Evolutionary conservation across 108 stramenopile species (phyloP).

Genomic region (Aurantiochytrium sp.): DNA sequence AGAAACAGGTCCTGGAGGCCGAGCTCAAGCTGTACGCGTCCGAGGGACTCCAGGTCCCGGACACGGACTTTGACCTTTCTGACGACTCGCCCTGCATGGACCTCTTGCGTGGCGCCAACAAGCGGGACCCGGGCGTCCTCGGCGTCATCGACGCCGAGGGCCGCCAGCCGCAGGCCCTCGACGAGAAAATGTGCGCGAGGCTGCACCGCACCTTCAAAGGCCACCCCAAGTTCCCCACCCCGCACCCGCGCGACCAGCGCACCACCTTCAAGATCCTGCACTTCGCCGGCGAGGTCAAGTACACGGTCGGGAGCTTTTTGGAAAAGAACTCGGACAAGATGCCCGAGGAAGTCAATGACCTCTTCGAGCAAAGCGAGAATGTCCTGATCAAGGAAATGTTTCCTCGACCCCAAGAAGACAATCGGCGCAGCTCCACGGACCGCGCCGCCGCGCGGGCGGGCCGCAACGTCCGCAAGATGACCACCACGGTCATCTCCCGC

Average conservation of each 20-base stretch:
- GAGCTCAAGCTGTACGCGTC: constrained; percentile 33
- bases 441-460: not conserved
- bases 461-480: not conserved
- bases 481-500: not conserved
- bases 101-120: constrained; percentile 41
- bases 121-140: not conserved
- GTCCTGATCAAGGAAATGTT: not conserved
- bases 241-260: not conserved
- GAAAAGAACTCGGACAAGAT: constrained; percentile 50
- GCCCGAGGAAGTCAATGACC: constrained; percentile 38
- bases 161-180: constrained; percentile 18
- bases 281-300: constrained; percentile 54
- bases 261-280: constrained; percentile 45
- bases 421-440: not conserved
- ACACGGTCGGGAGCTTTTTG: constrained; percentile 53
- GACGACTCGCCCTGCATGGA: constrained; percentile 30
- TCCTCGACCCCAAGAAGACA: not conserved
- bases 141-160: constrained; percentile 35
- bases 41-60: constrained; percentile 10
- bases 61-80: constrained; percentile 51
- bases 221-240: constrained; percentile 19
- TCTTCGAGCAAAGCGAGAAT: constrained; percentile 25
- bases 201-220: constrained; percentile 16
- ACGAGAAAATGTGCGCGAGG: constrained; percentile 22
- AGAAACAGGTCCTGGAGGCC: constrained; percentile 20